A percentile compares a stretch with the other conserved stretches of the same genome.
Evolutionary conservation across 164 flowering plant species (phyloP).

Genomic region (Berberis thunbergii): DNA sequence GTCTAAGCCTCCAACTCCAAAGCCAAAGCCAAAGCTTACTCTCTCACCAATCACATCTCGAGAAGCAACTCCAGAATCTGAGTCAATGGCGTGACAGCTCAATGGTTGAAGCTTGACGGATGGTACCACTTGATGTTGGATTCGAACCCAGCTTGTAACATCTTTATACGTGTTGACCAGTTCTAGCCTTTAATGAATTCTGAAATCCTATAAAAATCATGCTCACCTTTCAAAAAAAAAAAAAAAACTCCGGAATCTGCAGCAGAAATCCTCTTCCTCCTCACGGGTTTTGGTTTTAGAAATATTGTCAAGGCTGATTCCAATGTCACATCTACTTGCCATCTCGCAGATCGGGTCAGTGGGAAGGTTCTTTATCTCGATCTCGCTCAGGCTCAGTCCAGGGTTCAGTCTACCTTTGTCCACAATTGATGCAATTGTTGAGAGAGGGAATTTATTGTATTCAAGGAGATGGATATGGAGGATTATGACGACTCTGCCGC

Average conservation of each 20-base stretch:
- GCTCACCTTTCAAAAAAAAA: too few species aligned
- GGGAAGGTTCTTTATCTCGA: slow-evolving; percentile 84
- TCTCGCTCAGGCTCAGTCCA: slow-evolving; percentile 84
- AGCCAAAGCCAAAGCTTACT: slow-evolving; percentile 35
- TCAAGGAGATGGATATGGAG: slow-evolving; percentile 66
- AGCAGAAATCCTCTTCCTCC: too few species aligned
- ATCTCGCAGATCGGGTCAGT: slow-evolving; percentile 78
- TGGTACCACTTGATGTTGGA: too few species aligned
- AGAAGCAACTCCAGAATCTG: slow-evolving; percentile 47
- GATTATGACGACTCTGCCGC: slow-evolving; percentile 73
- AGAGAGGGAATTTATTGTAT: slow-evolving; percentile 47
- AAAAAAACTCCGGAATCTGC: too few species aligned
- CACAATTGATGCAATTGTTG: slow-evolving; percentile 61
- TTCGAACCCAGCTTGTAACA: too few species aligned
- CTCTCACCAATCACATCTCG: slow-evolving; percentile 64
- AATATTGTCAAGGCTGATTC: slow-evolving; percentile 59
- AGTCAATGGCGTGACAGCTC: too few species aligned
- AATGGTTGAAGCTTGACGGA: too few species aligned
- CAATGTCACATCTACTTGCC: slow-evolving; percentile 54
- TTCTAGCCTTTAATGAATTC: too few species aligned
- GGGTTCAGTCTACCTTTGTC: slow-evolving; percentile 56
- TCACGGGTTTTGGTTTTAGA: slow-evolving; percentile 30
- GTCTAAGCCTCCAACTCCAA: slow-evolving; percentile 53
- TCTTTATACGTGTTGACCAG: too few species aligned
- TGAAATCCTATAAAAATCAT: too few species aligned